Conservation (phyloP, 192 early-diverging fungal species). For the Spizellomyces sp. region DNA sequence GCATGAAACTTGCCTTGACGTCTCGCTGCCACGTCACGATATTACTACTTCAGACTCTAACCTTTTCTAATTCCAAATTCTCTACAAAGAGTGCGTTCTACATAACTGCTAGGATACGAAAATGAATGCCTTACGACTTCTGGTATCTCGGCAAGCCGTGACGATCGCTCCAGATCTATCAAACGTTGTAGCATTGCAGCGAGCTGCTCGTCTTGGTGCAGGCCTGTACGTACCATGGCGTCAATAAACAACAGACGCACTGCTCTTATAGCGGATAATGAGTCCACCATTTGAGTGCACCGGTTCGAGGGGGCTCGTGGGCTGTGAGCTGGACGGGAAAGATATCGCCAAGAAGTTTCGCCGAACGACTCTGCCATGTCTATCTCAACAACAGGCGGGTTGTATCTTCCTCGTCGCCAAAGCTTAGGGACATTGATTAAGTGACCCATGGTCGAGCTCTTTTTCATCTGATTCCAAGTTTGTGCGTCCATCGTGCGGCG, state of each 20-base stretch:
- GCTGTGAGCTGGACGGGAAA: background rate
- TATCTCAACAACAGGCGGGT: constrained; percentile 7
- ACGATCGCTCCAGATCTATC: background rate
- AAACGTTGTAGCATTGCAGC: constrained; percentile 20
- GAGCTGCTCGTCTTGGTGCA: constrained; percentile 28
- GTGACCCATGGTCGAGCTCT: constrained; percentile 14
- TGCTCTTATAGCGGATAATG: background rate
- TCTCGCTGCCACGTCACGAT: too few species aligned
- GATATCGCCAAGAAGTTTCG: background rate
- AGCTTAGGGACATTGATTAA: constrained; percentile 15
- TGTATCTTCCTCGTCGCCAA: background rate
- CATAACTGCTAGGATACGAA: background rate
- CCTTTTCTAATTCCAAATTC: constrained; percentile 17
- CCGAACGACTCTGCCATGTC: background rate
- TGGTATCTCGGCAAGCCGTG: background rate
- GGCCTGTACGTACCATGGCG: constrained; percentile 8
- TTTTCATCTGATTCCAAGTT: constrained; percentile 28
- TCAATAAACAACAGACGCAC: constrained; percentile 27
- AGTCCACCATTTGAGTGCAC: background rate
- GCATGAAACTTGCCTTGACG: too few species aligned
- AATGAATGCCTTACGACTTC: background rate
- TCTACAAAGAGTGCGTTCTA: constrained; percentile 12
- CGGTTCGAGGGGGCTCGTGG: background rate
- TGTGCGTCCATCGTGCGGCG: constrained; percentile 28
- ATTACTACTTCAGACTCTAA: too few species aligned